Evolutionary conservation across 495 filamentous ascomycete genomes (phyloP), one percentile per base, ranked within the genome.

Genomic region (Friedmanniomyces simplex): DNA sequence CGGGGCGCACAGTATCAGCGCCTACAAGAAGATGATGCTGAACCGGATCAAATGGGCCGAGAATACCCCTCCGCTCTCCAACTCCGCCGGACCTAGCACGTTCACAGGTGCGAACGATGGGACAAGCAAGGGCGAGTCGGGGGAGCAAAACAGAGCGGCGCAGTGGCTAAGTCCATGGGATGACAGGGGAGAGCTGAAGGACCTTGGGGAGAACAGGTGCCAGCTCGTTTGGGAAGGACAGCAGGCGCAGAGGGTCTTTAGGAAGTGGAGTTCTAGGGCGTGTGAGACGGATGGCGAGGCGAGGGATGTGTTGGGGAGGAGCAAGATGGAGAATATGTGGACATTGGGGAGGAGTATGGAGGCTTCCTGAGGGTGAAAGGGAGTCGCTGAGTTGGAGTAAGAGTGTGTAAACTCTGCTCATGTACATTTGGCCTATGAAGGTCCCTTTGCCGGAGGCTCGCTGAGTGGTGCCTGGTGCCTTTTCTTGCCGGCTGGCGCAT

Each of bases 241-340:
- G 74, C 73, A 83, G 66, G 89, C 88, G 67, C 75, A 77, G 21
- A 80, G 84, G 47, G 79, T 77, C 0, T 99, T 97, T 68, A 82
- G 83, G 59, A 89, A 85, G 60, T 97, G 91, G 86, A 84, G 84
- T 8, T 85, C 79, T 42, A 86, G 86, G 69, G 78, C 89, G 7
- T 94, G 88, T 68, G 94, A 95, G 70, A 90, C 84, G 10, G 93
- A 99, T 69, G 80, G 80, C 24, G 82, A 89, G 64, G 93, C 93
- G 8, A 86, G 86, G 71, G 88, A 96, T 59, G 78, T 83, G 34
- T 69, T 99, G 61, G 72, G 80, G 2, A 80, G 86, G 61, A 78
- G 79, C 7, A 96, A 95, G 74, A 85, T 96, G 82, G 93, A 97
- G 68, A 94, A 83, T 64, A 90, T 97, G 65, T 99, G 93, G 93